These are phyloP conservation scores for Nitzschia sp. DNA, from an alignment of 108 stramenopile species.

Conservation along the genomic window DNA sequence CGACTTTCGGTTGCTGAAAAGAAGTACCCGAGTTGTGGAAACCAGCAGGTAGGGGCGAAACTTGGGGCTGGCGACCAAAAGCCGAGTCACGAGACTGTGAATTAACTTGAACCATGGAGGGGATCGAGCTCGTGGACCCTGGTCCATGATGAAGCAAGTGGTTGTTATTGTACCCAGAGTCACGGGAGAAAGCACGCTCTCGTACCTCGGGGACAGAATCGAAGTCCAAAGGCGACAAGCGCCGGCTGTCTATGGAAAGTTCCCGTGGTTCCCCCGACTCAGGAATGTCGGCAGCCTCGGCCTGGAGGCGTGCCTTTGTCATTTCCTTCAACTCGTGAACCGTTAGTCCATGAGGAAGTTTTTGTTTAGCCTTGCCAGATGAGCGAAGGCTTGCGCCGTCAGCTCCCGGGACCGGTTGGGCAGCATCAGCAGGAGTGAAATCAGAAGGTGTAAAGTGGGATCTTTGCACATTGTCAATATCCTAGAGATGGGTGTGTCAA, in stretches of 20 bases:
- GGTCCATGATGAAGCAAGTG: conserved; percentile 1
- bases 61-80: conserved; percentile 4
- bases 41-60: conserved; percentile 14
- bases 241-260: background rate
- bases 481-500: background rate
- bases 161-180: conserved; percentile 12
- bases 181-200: conserved; percentile 22
- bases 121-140: conserved; percentile 32
- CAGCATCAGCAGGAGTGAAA: background rate
- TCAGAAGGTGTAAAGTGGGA: background rate
- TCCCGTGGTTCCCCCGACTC: background rate
- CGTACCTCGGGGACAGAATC: conserved; percentile 13
- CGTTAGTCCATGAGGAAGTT: conserved; percentile 89
- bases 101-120: conserved; percentile 29
- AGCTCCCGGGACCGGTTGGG: too few relatives aligned
- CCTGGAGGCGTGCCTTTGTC: conserved; percentile 85
- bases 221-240: conserved; percentile 34
- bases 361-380: conserved; percentile 11
- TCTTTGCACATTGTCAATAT: background rate
- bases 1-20: conserved; percentile 29
- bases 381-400: too few relatives aligned
- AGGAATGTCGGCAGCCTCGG: conserved; percentile 49
- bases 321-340: conserved; percentile 93
- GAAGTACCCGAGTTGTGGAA: conserved; percentile 8
- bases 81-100: background rate